phyloP scores from a whole-genome alignment of 495 filamentous ascomycete genomes.

The Niebla homalea region DNA sequence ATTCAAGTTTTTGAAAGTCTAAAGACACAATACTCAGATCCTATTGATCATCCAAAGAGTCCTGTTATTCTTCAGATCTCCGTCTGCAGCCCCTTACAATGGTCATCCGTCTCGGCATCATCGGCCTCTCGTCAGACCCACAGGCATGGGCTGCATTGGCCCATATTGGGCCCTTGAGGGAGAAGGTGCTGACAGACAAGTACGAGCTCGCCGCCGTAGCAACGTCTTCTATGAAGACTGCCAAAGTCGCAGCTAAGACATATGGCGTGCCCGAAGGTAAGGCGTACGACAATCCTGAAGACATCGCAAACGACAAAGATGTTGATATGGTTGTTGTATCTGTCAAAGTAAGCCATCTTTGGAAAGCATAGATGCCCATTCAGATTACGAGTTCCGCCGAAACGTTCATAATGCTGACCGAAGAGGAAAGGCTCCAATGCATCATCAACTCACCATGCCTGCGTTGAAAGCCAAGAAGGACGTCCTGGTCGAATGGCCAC shows the following conservation, averaged over 20 bases:
- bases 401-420: no score
- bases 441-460: constrained; percentile 33
- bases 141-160: constrained; percentile 39
- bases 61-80: background rate
- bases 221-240: constrained; percentile 38
- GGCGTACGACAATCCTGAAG: constrained; percentile 38
- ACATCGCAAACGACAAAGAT: constrained; percentile 37
- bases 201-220: constrained; percentile 46
- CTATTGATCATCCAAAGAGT: no score
- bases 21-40: no score
- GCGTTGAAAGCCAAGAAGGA: constrained; percentile 42
- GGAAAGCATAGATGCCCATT: background rate
- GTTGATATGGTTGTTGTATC: constrained; percentile 45
- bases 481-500: constrained; percentile 47
- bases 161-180: constrained; percentile 42
- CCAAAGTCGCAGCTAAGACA: constrained; percentile 32
- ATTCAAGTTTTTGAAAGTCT: no score
- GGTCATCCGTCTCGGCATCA: constrained; percentile 37
- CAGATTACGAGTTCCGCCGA: no score
- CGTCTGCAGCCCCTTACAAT: background rate
- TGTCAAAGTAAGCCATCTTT: constrained; percentile 27
- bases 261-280: constrained; percentile 33
- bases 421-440: constrained; percentile 26
- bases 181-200: constrained; percentile 15
- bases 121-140: constrained; percentile 38